Evolutionary conservation across 2,329 filamentous ascomycete species (phyloP).

Genomic region (Aspergillus fructus): DNA sequence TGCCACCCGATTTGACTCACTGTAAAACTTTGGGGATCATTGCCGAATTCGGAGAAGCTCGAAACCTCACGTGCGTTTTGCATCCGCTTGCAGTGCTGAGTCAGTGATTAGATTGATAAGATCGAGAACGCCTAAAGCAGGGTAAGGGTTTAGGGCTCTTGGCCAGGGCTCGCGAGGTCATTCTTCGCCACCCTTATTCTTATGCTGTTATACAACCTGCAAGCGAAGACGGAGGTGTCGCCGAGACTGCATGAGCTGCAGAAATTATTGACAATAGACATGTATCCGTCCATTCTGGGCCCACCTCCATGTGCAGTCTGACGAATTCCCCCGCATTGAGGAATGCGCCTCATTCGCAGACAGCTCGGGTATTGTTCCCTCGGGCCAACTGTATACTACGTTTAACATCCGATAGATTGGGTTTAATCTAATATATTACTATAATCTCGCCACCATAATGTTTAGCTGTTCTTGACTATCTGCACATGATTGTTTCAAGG

Average conservation of each 20-base stretch:
- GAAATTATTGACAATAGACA: neutral
- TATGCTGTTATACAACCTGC: neutral
- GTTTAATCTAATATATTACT: conserved; percentile 4
- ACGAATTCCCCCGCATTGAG: conserved; percentile 2
- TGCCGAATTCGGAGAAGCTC: neutral
- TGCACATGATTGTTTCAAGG: neutral
- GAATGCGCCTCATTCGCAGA: neutral
- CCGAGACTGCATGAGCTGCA: neutral
- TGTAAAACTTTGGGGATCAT: neutral
- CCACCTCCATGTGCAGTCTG: neutral
- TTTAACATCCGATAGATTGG: neutral
- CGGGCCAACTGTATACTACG: neutral
- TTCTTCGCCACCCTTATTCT: neutral
- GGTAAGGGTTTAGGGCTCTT: conserved; percentile 1
- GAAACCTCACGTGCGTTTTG: conserved; percentile 1
- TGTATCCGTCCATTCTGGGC: neutral
- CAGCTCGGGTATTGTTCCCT: conserved; percentile 4
- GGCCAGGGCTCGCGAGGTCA: neutral
- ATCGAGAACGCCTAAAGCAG: neutral
- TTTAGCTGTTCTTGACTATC: neutral
- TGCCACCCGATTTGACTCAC: neutral
- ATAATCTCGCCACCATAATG: too few species aligned
- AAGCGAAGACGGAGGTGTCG: neutral
- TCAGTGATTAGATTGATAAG: conserved; percentile 2
- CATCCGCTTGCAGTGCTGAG: neutral